Evolutionary conservation across 768 basidiomycete species (phyloP).

Genomic region (Leccinellum luteum): DNA sequence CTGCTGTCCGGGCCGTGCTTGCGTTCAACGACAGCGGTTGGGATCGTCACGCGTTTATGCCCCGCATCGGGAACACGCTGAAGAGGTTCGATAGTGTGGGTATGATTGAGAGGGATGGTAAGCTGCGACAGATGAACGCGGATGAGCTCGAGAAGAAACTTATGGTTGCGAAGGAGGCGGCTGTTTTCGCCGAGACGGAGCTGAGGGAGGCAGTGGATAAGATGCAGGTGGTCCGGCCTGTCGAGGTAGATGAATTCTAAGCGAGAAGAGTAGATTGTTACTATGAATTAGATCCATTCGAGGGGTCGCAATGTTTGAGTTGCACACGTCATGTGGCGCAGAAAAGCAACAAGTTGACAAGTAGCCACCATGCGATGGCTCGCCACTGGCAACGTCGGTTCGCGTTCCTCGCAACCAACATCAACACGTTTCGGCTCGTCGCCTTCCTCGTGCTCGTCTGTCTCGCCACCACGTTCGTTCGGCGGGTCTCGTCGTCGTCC

Average conservation of each 20-base stretch:
- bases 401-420: conserved; percentile 10
- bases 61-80: conserved; percentile 66
- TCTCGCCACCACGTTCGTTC: conserved; percentile 20
- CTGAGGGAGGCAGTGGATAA: conserved; percentile 72
- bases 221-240: conserved; percentile 55
- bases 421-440: conserved; percentile 7
- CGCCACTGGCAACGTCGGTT: conserved; percentile 6
- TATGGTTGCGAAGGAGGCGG: conserved; percentile 65
- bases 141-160: conserved; percentile 78
- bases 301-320: too few species aligned
- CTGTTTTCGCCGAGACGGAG: conserved; percentile 70
- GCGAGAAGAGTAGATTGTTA: background rate
- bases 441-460: conserved; percentile 24
- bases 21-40: conserved; percentile 85
- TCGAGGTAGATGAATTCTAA: conserved; percentile 37
- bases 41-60: conserved; percentile 69
- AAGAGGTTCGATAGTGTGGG: conserved; percentile 68
- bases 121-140: conserved; percentile 51
- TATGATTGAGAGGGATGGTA: conserved; percentile 44
- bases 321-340: background rate
- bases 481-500: conserved; percentile 7
- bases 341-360: background rate
- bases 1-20: conserved; percentile 78
- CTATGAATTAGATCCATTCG: too few species aligned
- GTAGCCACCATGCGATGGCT: conserved; percentile 22